Conservation (phyloP, 2,329 filamentous ascomycete genomes). For the Amylocarpus encephaloides region DNA sequence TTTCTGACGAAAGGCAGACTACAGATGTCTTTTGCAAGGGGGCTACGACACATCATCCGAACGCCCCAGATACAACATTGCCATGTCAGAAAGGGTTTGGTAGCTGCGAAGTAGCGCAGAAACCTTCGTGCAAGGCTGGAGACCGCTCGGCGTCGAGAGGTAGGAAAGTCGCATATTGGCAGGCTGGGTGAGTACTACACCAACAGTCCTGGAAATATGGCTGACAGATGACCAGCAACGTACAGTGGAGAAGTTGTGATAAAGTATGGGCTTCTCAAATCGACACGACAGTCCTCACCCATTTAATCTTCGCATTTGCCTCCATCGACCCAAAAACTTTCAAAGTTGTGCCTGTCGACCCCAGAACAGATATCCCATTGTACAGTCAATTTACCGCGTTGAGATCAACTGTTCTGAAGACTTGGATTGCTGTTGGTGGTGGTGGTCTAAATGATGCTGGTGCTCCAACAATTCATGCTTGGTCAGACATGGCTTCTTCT, state of each 20-base stretch:
- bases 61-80: neutral
- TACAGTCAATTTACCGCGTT: constrained; percentile 28
- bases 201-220: constrained; percentile 16
- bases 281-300: constrained; percentile 28
- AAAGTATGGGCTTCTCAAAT: constrained; percentile 31
- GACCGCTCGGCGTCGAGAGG: constrained; percentile 22
- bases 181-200: constrained; percentile 16
- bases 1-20: constrained; percentile 2
- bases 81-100: constrained; percentile 34
- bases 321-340: constrained; percentile 35
- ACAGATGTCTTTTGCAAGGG: constrained; percentile 9
- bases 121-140: constrained; percentile 24
- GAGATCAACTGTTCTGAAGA: constrained; percentile 31
- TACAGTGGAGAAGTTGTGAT: constrained; percentile 28
- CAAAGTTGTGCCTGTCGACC: constrained; percentile 26
- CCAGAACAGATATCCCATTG: constrained; percentile 10
- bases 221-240: constrained; percentile 12
- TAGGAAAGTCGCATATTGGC: constrained; percentile 35
- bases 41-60: neutral
- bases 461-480: constrained; percentile 27
- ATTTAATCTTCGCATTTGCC: constrained; percentile 38
- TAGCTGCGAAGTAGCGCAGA: constrained; percentile 24
- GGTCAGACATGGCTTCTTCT: constrained; percentile 26
- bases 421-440: constrained; percentile 37
- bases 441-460: constrained; percentile 28